Conservation (phyloP, 768 basidiomycete species). For the Filobasidium floriforme region DNA sequence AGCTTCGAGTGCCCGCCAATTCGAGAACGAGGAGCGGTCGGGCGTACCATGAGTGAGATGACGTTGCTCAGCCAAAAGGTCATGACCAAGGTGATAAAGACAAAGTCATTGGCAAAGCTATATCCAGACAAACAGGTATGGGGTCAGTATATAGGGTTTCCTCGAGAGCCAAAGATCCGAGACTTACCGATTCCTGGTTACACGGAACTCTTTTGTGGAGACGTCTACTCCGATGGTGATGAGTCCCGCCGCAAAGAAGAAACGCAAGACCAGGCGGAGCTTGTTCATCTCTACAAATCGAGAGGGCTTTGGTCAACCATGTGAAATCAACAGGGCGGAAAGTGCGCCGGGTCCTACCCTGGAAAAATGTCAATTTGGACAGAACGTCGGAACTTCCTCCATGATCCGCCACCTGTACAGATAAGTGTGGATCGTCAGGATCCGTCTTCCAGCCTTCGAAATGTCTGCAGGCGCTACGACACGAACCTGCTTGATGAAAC, state of each 20-base stretch:
- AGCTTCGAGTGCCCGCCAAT: too few species aligned
- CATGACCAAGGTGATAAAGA: conserved; percentile 12
- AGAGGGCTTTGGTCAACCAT: neutral
- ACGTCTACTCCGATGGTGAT: conserved; percentile 4
- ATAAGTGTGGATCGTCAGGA: neutral
- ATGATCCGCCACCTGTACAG: conserved; percentile 6
- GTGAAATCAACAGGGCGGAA: neutral
- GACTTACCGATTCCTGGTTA: conserved; percentile 13
- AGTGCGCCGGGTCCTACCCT: neutral
- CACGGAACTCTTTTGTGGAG: neutral
- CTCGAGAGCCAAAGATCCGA: too few species aligned
- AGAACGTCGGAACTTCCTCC: conserved; percentile 15
- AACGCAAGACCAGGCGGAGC: conserved; percentile 9
- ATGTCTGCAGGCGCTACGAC: neutral
- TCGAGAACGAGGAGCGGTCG: neutral
- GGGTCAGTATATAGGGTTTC: too few species aligned
- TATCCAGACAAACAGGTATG: neutral
- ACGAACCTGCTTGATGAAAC: conserved; percentile 10
- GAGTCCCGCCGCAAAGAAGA: conserved; percentile 3
- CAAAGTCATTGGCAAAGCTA: conserved; percentile 2
- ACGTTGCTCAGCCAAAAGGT: conserved; percentile 14
- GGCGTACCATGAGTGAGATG: conserved; percentile 15
- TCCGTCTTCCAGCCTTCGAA: neutral
- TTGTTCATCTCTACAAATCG: conserved; percentile 15
- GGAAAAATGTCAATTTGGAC: conserved; percentile 19